Evolutionary conservation across 495 filamentous ascomycete species (phyloP).

Genomic region (Tuber magnatum): DNA sequence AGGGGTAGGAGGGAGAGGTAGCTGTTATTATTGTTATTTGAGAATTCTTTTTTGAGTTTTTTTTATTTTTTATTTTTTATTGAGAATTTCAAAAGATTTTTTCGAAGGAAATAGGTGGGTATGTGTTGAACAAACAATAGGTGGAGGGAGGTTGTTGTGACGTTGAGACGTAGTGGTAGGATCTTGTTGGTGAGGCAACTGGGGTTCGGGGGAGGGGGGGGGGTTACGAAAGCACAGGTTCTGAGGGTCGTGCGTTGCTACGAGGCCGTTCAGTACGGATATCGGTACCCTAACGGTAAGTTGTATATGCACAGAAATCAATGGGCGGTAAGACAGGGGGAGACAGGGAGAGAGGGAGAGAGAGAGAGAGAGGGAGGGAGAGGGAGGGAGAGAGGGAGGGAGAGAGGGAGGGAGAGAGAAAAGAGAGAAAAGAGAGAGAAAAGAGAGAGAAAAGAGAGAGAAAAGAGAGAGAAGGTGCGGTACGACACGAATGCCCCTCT

Average conservation of each 20-base stretch:
- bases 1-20: neutral
- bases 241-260: neutral
- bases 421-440: no score
- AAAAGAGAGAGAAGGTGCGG: no score
- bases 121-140: neutral
- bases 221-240: neutral
- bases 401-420: no score
- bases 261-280: neutral
- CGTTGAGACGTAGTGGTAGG: neutral
- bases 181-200: conserved; percentile 2
- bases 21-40: neutral
- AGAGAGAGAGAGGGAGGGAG: no score
- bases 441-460: no score
- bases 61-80: neutral
- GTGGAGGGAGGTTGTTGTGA: neutral
- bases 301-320: neutral
- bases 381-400: no score
- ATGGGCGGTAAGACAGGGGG: neutral
- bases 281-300: neutral
- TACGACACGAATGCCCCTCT: no score
- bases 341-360: neutral
- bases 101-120: neutral
- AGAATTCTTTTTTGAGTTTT: no score
- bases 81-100: neutral
- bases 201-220: neutral